Percentiles rank a stretch among this genome's conserved stretches.
These are phyloP conservation scores for Irpex rosettiformis DNA, from an alignment of 1,284 basidiomycete genomes.

Conservation along the genomic window DNA sequence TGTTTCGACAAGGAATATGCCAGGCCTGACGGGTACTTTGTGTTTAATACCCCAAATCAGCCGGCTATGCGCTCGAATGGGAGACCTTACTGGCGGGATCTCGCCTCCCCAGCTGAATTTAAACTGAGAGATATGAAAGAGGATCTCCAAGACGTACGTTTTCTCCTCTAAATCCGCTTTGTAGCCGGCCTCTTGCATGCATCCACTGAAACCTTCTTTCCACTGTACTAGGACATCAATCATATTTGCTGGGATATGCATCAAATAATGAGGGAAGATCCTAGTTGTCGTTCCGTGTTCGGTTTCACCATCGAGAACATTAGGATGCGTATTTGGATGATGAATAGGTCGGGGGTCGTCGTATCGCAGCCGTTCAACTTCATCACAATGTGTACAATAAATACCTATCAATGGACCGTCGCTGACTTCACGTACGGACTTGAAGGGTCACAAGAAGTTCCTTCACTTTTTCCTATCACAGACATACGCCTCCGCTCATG, in stretches of 20 bases:
- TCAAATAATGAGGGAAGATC: conserved; percentile 9
- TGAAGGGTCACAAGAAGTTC: neutral
- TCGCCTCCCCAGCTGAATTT: conserved; percentile 4
- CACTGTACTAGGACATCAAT: neutral
- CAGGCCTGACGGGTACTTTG: neutral
- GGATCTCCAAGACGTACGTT: neutral
- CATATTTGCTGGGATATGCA: conserved; percentile 1
- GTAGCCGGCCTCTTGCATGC: neutral
- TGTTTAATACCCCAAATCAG: too few relatives aligned
- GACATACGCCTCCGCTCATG: neutral
- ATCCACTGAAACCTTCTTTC: too few relatives aligned
- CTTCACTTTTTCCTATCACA: neutral
- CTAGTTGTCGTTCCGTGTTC: conserved; percentile 3
- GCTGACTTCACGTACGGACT: neutral
- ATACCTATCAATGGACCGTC: neutral
- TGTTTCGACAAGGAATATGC: neutral
- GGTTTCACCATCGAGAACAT: conserved; percentile 8
- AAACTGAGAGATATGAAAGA: neutral
- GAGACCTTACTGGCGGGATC: neutral
- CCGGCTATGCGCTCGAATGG: neutral
- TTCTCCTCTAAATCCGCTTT: neutral
- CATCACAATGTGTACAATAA: neutral
- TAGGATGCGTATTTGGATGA: conserved; percentile 1
- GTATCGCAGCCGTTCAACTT: conserved; percentile 1
- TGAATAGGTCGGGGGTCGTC: neutral